Percentiles rank a stretch among this genome's conserved stretches.
Conservation (phyloP, 495 filamentous ascomycete genomes). For the Neurospora cerealis region DNA sequence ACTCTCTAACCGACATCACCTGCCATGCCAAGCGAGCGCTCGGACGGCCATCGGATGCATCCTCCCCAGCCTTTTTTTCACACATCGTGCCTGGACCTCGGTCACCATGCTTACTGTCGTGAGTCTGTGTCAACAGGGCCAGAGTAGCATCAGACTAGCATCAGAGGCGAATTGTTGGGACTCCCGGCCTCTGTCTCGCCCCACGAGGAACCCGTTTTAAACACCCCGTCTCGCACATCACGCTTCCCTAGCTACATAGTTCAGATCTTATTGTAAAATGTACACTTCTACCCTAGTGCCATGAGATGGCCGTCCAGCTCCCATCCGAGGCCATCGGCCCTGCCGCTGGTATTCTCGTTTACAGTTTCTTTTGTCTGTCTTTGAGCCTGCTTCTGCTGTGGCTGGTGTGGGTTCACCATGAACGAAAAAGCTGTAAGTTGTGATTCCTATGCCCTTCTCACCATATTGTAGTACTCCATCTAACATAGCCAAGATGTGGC, state of each 20-base stretch:
- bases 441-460: neutral
- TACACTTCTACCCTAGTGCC: neutral
- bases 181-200: neutral
- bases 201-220: neutral
- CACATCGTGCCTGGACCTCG: neutral
- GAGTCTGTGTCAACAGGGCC: neutral
- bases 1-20: neutral
- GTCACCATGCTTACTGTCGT: neutral
- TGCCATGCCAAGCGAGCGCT: neutral
- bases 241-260: neutral
- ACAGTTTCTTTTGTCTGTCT: constrained; percentile 31
- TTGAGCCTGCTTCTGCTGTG: constrained; percentile 26
- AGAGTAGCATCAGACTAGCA: neutral
- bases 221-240: neutral
- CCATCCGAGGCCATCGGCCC: constrained; percentile 28
- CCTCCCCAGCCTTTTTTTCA: neutral
- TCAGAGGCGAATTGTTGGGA: neutral
- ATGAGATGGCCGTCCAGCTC: constrained; percentile 30
- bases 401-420: constrained; percentile 34
- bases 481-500: constrained; percentile 28
- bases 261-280: neutral
- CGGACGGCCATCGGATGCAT: neutral
- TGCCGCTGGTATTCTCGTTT: constrained; percentile 29
- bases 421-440: constrained; percentile 37
- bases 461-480: neutral